Base-by-base conservation (phyloP, 208 protist genomes). In the Naegleria fowleri region DNA sequence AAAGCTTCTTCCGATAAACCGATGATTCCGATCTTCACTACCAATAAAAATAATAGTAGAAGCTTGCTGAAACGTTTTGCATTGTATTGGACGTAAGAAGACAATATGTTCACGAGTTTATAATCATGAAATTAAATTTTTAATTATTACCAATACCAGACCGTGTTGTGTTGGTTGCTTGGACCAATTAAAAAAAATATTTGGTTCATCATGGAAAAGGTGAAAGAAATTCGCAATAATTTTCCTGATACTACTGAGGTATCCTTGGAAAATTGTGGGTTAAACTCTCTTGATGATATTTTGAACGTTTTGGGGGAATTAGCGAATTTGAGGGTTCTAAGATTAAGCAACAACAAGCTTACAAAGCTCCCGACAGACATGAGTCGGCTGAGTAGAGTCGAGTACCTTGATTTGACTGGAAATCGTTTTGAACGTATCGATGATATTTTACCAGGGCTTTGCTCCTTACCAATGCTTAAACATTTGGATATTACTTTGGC, bases 401-500 rank as follows among this genome's bases (percentile, higher is more conserved):
- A 88, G 58, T 88, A 58, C 33, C 55, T 88, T 15, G 85, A 88
- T 88, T 5, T 88, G 15, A 58, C 41, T n/a, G 25, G 55, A 0
- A 88, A 88, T 88, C 41, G 0, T 58, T 88, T 88, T 38, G 13
- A 13, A 3, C 16, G n/a, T 16, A 36, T 88, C 1, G 41, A n/a
- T 22, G 11, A 11, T 33, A 88, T 88, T 22, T 58, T 88, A 41
- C 36, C 41, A 38, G 96, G 95, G 2, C 92, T 97, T 16, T 93
- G 88, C 15, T 93, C 91, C 39, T 92, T 97, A 19, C 92, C 92
- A n/a, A 59, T 76, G 25, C 92, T 97, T 25, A 83, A 79, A 29
- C 88, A 93, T 48, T 92, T 97, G 33, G 92, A 91, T 36, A 94
- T 97, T 75, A 93, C 93, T 29, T 90, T 97, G 16, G 92, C 93